Evolutionary conservation across 805 yeast species (phyloP).

Genomic region (Yamadazyma kitorensis): DNA sequence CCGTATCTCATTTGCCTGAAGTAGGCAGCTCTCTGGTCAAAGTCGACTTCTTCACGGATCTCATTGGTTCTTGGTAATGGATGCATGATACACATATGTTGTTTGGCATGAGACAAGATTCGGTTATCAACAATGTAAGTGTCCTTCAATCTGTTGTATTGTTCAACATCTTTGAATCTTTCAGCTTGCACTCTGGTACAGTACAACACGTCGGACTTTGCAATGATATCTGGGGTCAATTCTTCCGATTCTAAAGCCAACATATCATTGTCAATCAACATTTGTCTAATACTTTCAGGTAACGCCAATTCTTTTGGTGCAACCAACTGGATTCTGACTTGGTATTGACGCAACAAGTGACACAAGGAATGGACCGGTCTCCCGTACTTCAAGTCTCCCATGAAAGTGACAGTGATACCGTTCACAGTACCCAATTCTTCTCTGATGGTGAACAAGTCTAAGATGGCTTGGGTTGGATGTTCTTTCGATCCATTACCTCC

Average conservation of each 20-base stretch:
- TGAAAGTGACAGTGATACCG: constrained; percentile 95
- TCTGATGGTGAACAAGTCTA: constrained; percentile 96
- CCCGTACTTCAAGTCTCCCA: constrained; percentile 98
- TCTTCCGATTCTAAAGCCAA: constrained; percentile 69
- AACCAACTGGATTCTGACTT: constrained; percentile 88
- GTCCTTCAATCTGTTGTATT: constrained; percentile 87
- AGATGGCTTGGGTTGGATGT: constrained; percentile 98
- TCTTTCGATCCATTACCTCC: constrained; percentile 98
- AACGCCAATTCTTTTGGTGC: constrained; percentile 84
- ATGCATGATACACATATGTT: constrained; percentile 98
- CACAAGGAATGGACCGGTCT: constrained; percentile 98
- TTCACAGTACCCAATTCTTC: constrained; percentile 98
- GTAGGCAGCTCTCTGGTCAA: constrained; percentile 98
- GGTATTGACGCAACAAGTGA: constrained; percentile 85
- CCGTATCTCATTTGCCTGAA: constrained; percentile 99
- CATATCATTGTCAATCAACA: constrained; percentile 66
- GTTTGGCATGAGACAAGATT: constrained; percentile 88
- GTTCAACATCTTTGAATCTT: constrained; percentile 73
- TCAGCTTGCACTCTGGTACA: constrained; percentile 98
- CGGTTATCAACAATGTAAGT: constrained; percentile 89
- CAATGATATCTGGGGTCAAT: constrained; percentile 80
- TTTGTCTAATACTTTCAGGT: constrained; percentile 70
- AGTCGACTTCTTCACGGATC: constrained; percentile 97
- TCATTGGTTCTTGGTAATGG: constrained; percentile 97
- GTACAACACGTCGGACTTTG: constrained; percentile 90